phyloP scores from a whole-genome alignment of 495 filamentous ascomycete species.

The Niebla homalea region DNA sequence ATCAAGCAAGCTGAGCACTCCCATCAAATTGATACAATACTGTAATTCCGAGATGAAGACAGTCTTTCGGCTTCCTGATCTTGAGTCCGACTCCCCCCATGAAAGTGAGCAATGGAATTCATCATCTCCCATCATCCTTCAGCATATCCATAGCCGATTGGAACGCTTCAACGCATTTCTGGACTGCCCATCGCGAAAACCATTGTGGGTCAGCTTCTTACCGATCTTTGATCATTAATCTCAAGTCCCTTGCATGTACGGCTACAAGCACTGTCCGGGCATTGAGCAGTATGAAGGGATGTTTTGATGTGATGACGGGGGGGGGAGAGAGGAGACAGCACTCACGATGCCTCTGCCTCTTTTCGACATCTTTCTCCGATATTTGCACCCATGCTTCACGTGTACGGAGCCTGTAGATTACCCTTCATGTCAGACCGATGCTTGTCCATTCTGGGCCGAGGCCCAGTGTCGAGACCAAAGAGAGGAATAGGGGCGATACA shows the following conservation, averaged over 20 bases:
- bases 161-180: neutral
- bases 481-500: neutral
- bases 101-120: no score
- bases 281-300: no score
- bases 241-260: no score
- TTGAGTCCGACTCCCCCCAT: no score
- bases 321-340: slow-evolving; percentile 1
- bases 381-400: slow-evolving; percentile 60
- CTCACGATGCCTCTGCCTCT: slow-evolving; percentile 65
- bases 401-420: slow-evolving; percentile 49
- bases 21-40: no score
- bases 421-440: slow-evolving; percentile 1
- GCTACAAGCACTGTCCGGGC: no score
- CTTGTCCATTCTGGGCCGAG: neutral
- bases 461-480: neutral
- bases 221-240: no score
- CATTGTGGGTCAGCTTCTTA: neutral
- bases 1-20: no score
- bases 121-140: no score
- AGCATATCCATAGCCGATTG: no score
- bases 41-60: no score
- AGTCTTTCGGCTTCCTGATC: no score
- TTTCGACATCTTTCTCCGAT: slow-evolving; percentile 50
- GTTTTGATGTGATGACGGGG: neutral
- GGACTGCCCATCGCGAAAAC: neutral